Evolutionary conservation across 2,329 filamentous ascomycete species (phyloP), one percentile per base, ranked within the genome.

Genomic region (Plenodomus lindquistii): DNA sequence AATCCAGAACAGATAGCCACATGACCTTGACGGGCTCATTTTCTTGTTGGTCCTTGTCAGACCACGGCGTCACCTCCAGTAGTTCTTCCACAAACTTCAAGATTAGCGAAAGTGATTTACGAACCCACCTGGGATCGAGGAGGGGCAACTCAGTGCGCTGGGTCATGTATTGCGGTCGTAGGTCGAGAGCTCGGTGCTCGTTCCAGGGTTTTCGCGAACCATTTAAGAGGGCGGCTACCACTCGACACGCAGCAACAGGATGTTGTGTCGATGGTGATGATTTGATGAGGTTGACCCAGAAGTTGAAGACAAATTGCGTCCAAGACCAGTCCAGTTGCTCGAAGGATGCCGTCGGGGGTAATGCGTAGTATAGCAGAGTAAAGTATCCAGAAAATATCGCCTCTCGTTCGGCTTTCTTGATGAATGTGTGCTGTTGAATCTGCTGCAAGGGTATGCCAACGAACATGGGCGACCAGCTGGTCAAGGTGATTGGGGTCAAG

Each of bases 51-150:
- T 57, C 55, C 17, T 56, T 62, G 17, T 52, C 50, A 4, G 71
- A 65, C 76, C 79, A 83, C 15, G 80, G 70, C 2, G 77, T 77
- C 9, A 72, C 71, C 41, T 76, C 75, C 21, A 86, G 68, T 7
- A 85, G 71, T 2, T 73, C 73, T 59, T 84, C 80, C 16, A 86
- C 74, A 4, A 84, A 76, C 11, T 72, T 74, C n/a, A 96, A 81
- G 4, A 97, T 80, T 37, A 79, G 80, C 1, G 76, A 67, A 4
- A 87, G 77, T 52, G 89, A 90, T 49, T 83, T 86, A 44, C 93
- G 84, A 11, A 95, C 79, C 94, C 94, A 99, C 76, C 88, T 91
- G 4, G 88, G 80, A 63, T 97, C 91, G 6, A 97, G 76, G 6
- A 86, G 77, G 5, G 91, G 89, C n/a, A 99, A 77, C 50, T 97